Evolutionary conservation across 2,329 filamentous ascomycete genomes (phyloP).

Genomic region (Claviceps pazoutovae): DNA sequence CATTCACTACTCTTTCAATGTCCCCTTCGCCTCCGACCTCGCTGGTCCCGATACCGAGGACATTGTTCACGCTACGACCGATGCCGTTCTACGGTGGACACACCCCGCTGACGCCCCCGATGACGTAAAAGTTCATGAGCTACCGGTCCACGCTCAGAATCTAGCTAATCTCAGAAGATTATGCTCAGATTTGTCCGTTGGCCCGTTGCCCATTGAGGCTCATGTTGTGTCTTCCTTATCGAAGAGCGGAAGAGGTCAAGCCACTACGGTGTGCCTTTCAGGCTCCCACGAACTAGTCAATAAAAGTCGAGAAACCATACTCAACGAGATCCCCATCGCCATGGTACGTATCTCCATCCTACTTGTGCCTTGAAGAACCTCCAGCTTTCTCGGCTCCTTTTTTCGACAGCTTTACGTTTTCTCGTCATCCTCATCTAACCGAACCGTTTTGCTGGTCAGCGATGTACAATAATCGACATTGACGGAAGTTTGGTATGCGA

Average conservation of each 20-base stretch:
- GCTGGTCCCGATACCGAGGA: constrained; percentile 87
- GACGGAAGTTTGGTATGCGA: constrained; percentile 85
- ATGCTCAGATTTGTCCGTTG: constrained; percentile 69
- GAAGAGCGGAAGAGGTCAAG: constrained; percentile 52
- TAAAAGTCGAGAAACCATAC: constrained; percentile 75
- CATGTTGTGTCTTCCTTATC: constrained; percentile 72
- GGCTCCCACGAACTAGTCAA: constrained; percentile 78
- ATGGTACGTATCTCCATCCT: constrained; percentile 48
- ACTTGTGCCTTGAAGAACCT: not conserved
- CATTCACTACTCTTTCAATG: constrained; percentile 92
- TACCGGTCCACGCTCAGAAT: constrained; percentile 86
- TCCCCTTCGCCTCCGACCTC: constrained; percentile 87
- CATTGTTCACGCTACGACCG: constrained; percentile 80
- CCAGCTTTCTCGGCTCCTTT: not conserved
- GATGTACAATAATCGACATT: constrained; percentile 85
- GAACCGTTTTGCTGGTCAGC: constrained; percentile 25
- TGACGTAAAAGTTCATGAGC: constrained; percentile 69
- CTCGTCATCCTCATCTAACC: not conserved
- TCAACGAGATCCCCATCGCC: constrained; percentile 85
- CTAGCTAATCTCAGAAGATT: constrained; percentile 64
- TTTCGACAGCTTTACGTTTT: not conserved
- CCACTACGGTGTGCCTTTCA: constrained; percentile 83
- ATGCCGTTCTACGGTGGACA: constrained; percentile 83
- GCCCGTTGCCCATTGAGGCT: constrained; percentile 61
- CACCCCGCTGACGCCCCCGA: constrained; percentile 79